Conservation (phyloP, 192 early-diverging fungal genomes). For the Backusella liffmaniae region DNA sequence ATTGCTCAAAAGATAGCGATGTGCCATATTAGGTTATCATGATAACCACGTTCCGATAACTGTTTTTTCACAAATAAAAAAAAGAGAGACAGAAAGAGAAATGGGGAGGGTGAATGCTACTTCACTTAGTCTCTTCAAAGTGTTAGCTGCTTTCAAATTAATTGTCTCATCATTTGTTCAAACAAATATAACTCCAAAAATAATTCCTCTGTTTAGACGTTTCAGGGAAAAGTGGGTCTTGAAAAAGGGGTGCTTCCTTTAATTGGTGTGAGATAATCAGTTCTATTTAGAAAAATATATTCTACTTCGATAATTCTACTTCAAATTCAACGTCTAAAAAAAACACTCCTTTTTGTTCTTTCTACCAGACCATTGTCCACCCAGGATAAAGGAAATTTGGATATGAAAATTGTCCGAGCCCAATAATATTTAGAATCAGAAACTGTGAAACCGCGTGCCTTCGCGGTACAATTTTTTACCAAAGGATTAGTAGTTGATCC, state of each 20-base stretch:
- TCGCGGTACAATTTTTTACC: neutral
- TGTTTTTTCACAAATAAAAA: neutral
- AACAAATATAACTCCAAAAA: neutral
- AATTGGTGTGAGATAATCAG: neutral
- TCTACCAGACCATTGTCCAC: neutral
- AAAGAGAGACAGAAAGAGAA: neutral
- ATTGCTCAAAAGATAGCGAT: neutral
- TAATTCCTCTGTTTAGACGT: neutral
- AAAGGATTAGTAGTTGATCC: neutral
- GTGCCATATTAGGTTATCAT: neutral
- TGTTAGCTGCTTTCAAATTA: neutral
- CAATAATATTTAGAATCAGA: neutral
- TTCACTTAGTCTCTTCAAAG: neutral
- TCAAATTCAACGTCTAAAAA: neutral
- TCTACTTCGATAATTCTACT: neutral
- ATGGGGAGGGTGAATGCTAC: neutral
- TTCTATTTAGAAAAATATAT: neutral
- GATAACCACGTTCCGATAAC: neutral
- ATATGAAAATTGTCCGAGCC: neutral
- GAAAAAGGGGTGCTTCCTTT: neutral
- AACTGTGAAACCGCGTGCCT: conserved; percentile 4
- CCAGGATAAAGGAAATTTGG: neutral
- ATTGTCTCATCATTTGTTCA: neutral
- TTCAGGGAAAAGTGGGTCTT: neutral
- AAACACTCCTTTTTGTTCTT: neutral